A percentile compares a stretch with the other conserved stretches of the same genome.
Evolutionary conservation across 352 stramenopile genomes (phyloP).

Genomic region (Halophytophthora batemanensis): DNA sequence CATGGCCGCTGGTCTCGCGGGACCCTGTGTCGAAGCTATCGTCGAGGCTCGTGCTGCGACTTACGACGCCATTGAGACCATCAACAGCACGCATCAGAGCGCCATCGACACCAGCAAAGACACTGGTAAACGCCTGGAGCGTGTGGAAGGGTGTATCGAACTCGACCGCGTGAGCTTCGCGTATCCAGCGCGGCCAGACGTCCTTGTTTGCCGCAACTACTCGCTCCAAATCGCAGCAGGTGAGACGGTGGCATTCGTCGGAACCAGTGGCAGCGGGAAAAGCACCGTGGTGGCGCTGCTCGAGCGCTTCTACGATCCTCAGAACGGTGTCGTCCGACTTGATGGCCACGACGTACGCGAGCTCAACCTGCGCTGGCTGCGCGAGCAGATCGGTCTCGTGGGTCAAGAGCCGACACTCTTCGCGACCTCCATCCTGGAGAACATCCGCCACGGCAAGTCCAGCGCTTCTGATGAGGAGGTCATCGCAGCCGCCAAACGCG

Average conservation of each 20-base stretch:
- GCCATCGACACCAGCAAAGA: constrained; percentile 50
- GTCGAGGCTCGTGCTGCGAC: constrained; percentile 51
- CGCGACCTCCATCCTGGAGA: constrained; percentile 66
- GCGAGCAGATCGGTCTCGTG: constrained; percentile 86
- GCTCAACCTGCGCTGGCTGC: constrained; percentile 36
- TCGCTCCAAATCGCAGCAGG: constrained; percentile 35
- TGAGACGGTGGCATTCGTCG: constrained; percentile 46
- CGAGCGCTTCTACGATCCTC: constrained; percentile 91
- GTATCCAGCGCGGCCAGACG: constrained; percentile 54
- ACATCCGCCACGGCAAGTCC: constrained; percentile 58
- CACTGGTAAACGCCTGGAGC: constrained; percentile 30
- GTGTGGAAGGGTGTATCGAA: constrained; percentile 48
- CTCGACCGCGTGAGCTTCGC: constrained; percentile 86
- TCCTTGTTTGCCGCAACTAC: constrained; percentile 40
- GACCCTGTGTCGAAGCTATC: constrained; percentile 57
- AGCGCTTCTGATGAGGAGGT: constrained; percentile 68
- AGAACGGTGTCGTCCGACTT: constrained; percentile 13
- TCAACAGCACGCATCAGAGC: constrained; percentile 54
- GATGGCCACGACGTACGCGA: constrained; percentile 35
- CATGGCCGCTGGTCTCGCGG: constrained; percentile 69
- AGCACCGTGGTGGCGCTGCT: constrained; percentile 87
- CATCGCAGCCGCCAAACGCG: constrained; percentile 49
- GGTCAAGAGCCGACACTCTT: constrained; percentile 64
- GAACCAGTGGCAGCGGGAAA: constrained; percentile 59
- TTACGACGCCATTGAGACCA: constrained; percentile 62